Evolutionary conservation across 2,329 filamentous ascomycete species (phyloP).

Genomic region (Aspergillus arachidicola): DNA sequence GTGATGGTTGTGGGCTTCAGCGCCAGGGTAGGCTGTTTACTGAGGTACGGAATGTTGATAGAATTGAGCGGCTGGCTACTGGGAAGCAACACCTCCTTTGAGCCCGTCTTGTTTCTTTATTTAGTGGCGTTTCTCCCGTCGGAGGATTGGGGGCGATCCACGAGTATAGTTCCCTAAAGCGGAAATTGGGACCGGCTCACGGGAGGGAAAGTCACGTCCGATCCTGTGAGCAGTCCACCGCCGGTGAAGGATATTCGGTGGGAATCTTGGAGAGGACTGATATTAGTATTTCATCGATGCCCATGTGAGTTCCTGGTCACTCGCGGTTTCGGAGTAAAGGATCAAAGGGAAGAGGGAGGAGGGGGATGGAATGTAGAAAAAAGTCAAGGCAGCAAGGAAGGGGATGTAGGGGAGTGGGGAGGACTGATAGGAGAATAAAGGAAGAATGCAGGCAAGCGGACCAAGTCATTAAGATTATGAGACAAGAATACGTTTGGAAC

Average conservation of each 20-base stretch:
- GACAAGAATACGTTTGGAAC: conserved; percentile 9
- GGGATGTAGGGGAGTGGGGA: conserved; percentile 15
- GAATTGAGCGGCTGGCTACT: background rate
- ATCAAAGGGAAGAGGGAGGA: conserved; percentile 3
- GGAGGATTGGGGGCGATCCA: background rate
- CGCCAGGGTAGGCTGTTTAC: conserved; percentile 20
- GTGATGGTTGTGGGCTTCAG: conserved; percentile 23
- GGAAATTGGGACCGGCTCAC: conserved; percentile 9
- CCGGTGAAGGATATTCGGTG: background rate
- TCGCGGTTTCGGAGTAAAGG: conserved; percentile 15
- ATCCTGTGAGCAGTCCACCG: background rate
- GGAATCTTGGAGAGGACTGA: conserved; percentile 1
- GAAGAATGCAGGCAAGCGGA: conserved; percentile 19
- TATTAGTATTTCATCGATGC: conserved; percentile 21
- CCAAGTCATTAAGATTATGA: conserved; percentile 11
- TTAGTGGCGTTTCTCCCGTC: background rate
- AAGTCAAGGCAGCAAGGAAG: conserved; percentile 11
- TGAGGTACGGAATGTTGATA: conserved; percentile 16
- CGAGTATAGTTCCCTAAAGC: conserved; percentile 15
- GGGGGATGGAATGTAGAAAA: conserved; percentile 16
- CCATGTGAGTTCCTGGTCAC: conserved; percentile 19
- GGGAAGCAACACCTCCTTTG: conserved; percentile 11
- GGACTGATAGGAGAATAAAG: conserved; percentile 20
- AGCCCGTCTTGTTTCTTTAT: conserved; percentile 2
- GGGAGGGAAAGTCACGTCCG: background rate